Percentiles rank a stretch among this genome's conserved stretches.
Conservation (phyloP, 495 filamentous ascomycete species). For the Penicillium coprophilum region DNA sequence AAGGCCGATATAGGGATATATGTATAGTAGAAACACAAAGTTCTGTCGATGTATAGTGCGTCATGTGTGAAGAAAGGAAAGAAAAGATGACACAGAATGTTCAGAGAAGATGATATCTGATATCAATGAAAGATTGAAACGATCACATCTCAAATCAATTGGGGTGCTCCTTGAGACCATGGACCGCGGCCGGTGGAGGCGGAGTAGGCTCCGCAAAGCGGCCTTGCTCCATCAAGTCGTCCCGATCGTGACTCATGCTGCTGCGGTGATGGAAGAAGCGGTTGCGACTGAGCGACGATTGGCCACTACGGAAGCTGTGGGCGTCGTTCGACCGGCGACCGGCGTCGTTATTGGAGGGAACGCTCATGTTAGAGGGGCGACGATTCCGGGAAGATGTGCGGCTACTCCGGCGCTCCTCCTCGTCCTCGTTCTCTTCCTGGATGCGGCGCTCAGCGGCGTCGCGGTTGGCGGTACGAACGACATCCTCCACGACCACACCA, state of each 20-base stretch:
- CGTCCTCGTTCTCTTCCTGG: conserved; percentile 44
- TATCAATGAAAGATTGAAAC: not conserved
- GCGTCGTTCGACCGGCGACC: conserved; percentile 39
- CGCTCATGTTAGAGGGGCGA: conserved; percentile 30
- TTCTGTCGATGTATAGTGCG: not conserved
- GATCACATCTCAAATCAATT: conserved; percentile 5
- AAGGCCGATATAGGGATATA: conserved; percentile 8
- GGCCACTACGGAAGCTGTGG: conserved; percentile 31
- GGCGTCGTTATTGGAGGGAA: conserved; percentile 14
- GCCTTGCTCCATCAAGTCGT: conserved; percentile 40
- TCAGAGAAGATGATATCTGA: not conserved
- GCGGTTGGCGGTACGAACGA: conserved; percentile 43
- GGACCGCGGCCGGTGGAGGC: conserved; percentile 2
- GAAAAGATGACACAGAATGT: not conserved
- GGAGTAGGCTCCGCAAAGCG: conserved; percentile 14
- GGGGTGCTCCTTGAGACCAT: conserved; percentile 10
- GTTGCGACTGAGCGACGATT: conserved; percentile 34
- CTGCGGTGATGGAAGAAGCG: conserved; percentile 42
- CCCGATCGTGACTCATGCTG: conserved; percentile 26
- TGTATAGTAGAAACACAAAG: conserved; percentile 9
- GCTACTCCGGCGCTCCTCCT: conserved; percentile 39
- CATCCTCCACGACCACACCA: conserved; percentile 35
- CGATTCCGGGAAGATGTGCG: conserved; percentile 26
- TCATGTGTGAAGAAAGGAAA: not conserved
- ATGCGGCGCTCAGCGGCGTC: conserved; percentile 46